A percentile compares a stretch with the other conserved stretches of the same genome.
Conservation (phyloP, 192 early-diverging fungal genomes). For the Mortierella hygrophila region DNA sequence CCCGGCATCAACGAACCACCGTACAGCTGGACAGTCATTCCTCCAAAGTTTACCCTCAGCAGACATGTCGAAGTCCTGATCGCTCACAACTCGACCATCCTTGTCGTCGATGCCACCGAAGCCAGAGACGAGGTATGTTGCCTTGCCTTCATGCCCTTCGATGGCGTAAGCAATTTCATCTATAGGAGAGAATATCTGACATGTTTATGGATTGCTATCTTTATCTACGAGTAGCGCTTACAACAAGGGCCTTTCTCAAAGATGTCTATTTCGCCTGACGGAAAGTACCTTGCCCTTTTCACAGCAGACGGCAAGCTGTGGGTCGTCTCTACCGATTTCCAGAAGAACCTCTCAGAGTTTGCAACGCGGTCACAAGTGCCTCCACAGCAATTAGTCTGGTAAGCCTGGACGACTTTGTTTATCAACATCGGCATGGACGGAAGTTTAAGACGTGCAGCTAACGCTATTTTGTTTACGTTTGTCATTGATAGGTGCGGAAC, state of each 20-base stretch:
- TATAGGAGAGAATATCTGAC: background rate
- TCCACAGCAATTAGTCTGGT: constrained; percentile 86
- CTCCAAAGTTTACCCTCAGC: constrained; percentile 88
- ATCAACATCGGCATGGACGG: background rate
- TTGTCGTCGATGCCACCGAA: constrained; percentile 85
- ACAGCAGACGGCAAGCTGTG: constrained; percentile 82
- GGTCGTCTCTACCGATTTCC: constrained; percentile 97
- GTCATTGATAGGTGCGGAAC: constrained; percentile 85
- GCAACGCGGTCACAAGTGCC: constrained; percentile 71
- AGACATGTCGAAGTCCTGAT: constrained; percentile 92
- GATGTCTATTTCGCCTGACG: constrained; percentile 95
- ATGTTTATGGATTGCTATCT: too few species aligned
- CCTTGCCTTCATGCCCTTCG: background rate
- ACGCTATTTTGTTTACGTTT: background rate
- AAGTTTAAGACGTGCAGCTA: background rate
- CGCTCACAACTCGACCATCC: constrained; percentile 79
- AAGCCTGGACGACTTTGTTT: constrained; percentile 14
- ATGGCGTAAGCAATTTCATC: background rate
- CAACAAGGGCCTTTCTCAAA: constrained; percentile 90
- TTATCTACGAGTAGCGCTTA: constrained; percentile 65
- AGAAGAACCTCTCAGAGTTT: constrained; percentile 91
- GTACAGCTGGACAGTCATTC: constrained; percentile 89
- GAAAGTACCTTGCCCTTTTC: constrained; percentile 92
- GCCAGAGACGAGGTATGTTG: constrained; percentile 81
- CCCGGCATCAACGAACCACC: constrained; percentile 73